Conservation (phyloP, 2,329 filamentous ascomycete species). For the Biscogniauxia mediterranea region DNA sequence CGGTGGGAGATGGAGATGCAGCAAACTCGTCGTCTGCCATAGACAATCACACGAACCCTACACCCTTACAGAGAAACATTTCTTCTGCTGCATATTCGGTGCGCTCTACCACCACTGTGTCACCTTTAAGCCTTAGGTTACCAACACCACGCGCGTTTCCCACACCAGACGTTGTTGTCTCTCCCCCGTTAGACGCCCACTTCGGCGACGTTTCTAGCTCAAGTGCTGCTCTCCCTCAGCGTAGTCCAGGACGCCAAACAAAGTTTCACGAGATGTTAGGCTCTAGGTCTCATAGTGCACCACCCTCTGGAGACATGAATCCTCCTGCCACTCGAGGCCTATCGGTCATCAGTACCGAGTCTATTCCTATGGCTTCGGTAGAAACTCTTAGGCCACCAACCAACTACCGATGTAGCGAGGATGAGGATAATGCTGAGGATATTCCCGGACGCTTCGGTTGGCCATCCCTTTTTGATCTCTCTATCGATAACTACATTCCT, state of each 20-base stretch:
- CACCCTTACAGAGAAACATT: background rate
- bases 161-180: slow-evolving; percentile 8
- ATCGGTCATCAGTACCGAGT: slow-evolving; percentile 7
- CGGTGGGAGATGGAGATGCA: background rate
- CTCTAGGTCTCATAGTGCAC: slow-evolving; percentile 11
- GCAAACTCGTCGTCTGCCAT: background rate
- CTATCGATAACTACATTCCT: background rate
- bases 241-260: slow-evolving; percentile 11
- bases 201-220: background rate
- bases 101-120: background rate
- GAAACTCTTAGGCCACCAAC: slow-evolving; percentile 9
- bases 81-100: background rate
- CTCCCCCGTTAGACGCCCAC: background rate
- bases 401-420: slow-evolving; percentile 12
- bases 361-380: slow-evolving; percentile 17
- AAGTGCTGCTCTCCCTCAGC: background rate
- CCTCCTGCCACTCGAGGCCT: slow-evolving; percentile 6
- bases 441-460: slow-evolving; percentile 23
- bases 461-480: background rate
- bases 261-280: slow-evolving; percentile 24
- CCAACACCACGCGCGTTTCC: background rate
- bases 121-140: background rate
- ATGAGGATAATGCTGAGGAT: slow-evolving; percentile 18
- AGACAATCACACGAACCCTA: background rate
- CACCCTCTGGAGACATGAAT: slow-evolving; percentile 7